Conservation (phyloP, 1,284 basidiomycete genomes). For the Hortiboletus rubellus region DNA sequence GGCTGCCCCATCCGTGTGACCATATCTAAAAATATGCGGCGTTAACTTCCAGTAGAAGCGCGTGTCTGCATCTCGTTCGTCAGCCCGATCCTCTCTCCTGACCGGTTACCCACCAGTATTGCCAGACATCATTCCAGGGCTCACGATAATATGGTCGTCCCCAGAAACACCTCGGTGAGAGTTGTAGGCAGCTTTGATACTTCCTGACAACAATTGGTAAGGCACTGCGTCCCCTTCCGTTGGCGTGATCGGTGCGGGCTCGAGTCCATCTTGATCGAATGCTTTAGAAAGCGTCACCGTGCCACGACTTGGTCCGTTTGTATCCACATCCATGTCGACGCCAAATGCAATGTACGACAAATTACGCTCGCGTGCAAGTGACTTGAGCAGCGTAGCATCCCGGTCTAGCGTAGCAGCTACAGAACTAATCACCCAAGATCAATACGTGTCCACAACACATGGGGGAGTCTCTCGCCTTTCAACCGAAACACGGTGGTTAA, state of each 20-base stretch:
- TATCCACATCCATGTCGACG: conserved; percentile 5
- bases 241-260: conserved; percentile 59
- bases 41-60: conserved; percentile 50
- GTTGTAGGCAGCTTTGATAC: conserved; percentile 48
- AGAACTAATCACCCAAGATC: conserved; percentile 36
- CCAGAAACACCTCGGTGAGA: conserved; percentile 35
- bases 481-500: conserved; percentile 44
- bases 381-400: conserved; percentile 42
- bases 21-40: conserved; percentile 51
- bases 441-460: neutral
- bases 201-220: conserved; percentile 51
- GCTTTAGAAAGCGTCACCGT: conserved; percentile 44
- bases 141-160: conserved; percentile 41
- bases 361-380: conserved; percentile 46
- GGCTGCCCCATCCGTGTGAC: conserved; percentile 35
- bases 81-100: neutral
- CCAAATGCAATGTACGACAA: conserved; percentile 50
- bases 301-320: conserved; percentile 33
- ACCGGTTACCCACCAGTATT: conserved; percentile 31
- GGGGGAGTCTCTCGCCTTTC: conserved; percentile 42
- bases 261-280: conserved; percentile 35
- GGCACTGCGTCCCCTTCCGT: conserved; percentile 42
- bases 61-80: conserved; percentile 39
- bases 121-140: conserved; percentile 52
- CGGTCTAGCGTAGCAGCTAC: conserved; percentile 44